A percentile compares a stretch with the other conserved stretches of the same genome.
Conservation (phyloP, 2,329 filamentous ascomycete species). For the Metarhizium album region DNA sequence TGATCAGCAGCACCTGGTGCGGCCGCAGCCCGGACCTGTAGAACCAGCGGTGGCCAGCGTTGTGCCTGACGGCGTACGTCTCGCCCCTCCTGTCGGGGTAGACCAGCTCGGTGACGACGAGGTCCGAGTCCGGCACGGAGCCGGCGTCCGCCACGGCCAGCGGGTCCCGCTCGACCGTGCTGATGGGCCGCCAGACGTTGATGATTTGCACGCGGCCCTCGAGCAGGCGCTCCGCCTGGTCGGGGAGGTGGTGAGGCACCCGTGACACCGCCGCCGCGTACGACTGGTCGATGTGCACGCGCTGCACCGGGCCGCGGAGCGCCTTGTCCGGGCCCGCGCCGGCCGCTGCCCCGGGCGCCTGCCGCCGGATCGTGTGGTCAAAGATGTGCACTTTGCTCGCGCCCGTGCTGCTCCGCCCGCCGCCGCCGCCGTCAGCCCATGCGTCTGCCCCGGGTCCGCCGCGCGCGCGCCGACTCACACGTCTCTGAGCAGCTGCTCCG, state of each 20-base stretch:
- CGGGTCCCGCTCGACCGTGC: constrained; percentile 41
- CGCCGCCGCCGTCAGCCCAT: no score
- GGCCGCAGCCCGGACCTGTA: constrained; percentile 40
- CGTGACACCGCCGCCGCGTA: constrained; percentile 33
- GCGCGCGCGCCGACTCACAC: constrained; percentile 23
- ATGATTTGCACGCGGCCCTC: constrained; percentile 39
- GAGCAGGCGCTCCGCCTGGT: constrained; percentile 31
- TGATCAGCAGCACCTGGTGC: constrained; percentile 46
- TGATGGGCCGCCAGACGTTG: constrained; percentile 42
- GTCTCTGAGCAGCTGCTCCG: constrained; percentile 54
- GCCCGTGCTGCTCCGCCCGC: constrained; percentile 47
- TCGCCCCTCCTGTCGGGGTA: constrained; percentile 40
- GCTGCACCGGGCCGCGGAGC: constrained; percentile 26
- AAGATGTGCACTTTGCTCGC: constrained; percentile 47
- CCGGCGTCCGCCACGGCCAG: constrained; percentile 41
- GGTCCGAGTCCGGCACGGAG: constrained; percentile 37
- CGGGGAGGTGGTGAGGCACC: constrained; percentile 29
- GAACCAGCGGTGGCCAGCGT: constrained; percentile 37
- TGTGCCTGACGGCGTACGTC: constrained; percentile 34
- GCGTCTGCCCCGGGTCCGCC: constrained; percentile 2
- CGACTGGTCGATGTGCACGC: constrained; percentile 48
- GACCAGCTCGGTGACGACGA: constrained; percentile 37
- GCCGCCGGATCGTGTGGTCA: constrained; percentile 45
- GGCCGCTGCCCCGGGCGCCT: constrained; percentile 31
- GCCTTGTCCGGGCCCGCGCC: no score